Base-by-base conservation (phyloP, 768 basidiomycete genomes). In the Russula sp. region DNA sequence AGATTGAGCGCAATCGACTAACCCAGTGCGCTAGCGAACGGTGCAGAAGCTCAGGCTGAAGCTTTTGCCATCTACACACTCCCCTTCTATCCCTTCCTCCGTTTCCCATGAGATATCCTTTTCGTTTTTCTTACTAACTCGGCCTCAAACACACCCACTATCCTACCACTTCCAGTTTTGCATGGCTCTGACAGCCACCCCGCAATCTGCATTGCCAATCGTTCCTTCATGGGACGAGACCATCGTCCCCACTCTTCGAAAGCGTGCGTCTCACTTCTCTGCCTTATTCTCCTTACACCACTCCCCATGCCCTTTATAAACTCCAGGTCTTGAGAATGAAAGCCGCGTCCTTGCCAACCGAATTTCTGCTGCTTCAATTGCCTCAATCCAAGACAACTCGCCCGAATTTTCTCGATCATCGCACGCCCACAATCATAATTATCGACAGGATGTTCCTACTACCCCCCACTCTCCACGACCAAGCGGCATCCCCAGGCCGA, bases 191-290 rank as follows among this genome's bases (percentile, higher is more conserved):
- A 77, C 78, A 46, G 78, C 77, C 48, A 76, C 72, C 24, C 72
- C 76, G 40, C 76, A 76, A 67, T 77, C 74, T 26, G 72, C 72
- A 66, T 75, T 72, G 70, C 75, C 67, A 63, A 73, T 70, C 52
- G 74, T 71, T 49, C 83, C 86, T 56, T 80, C 84, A 42, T 92
- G 90, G 89, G 90, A 91, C 74, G 89, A 90, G 72, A 83, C 83
- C 40, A 90, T 92, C 61, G 91, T 92, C 34, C 91, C 90, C 60
- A 81, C 88, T 46, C 79, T 92, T 42, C 82, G 90, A 69, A 89
- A 91, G 78, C 71, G 83, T 79, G 52, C 62, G 53, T 57, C 58
- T 32, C 24, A 34, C 62, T 63, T 60, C 60, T 54, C 57, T 38
- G 51, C 38, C 51, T 40, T 36, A 53, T 65, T 67, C 28, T 60